phyloP scores from a whole-genome alignment of 768 basidiomycete species.

The Tulasnella calospora region DNA sequence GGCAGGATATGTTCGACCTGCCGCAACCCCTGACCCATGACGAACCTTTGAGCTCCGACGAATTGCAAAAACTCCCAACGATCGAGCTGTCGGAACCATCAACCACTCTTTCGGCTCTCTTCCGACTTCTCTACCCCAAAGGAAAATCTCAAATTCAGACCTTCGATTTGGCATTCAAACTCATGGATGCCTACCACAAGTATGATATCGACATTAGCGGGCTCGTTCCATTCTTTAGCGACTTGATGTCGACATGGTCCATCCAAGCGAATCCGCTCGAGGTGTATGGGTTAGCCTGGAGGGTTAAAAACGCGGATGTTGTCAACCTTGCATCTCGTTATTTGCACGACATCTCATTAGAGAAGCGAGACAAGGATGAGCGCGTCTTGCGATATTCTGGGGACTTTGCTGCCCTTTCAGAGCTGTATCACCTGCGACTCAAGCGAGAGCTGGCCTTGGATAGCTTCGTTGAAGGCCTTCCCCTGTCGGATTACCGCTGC shows the following conservation, averaged over 20 bases:
- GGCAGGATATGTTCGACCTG: neutral
- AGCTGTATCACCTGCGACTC: neutral
- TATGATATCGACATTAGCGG: conserved; percentile 9
- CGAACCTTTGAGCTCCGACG: neutral
- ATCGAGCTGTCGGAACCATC: neutral
- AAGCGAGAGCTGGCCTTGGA: neutral
- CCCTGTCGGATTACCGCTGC: neutral
- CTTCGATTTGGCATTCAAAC: conserved; percentile 6
- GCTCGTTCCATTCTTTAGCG: neutral
- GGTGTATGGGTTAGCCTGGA: conserved; percentile 12
- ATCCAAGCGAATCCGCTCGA: neutral
- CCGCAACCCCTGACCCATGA: conserved; percentile 5
- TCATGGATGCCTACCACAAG: conserved; percentile 14
- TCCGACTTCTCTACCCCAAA: conserved; percentile 10
- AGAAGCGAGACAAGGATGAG: neutral
- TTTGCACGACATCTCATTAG: neutral
- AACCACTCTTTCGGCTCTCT: conserved; percentile 2
- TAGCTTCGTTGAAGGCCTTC: neutral
- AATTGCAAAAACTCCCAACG: neutral
- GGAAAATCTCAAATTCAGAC: neutral
- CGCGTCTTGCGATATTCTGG: neutral
- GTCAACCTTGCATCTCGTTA: neutral
- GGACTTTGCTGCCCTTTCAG: neutral
- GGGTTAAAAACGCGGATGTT: neutral
- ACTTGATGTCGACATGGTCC: neutral